Percentiles rank a stretch among this genome's conserved stretches.
Conservation (phyloP, 441 rosid genomes). For the Populus hybrid region DNA sequence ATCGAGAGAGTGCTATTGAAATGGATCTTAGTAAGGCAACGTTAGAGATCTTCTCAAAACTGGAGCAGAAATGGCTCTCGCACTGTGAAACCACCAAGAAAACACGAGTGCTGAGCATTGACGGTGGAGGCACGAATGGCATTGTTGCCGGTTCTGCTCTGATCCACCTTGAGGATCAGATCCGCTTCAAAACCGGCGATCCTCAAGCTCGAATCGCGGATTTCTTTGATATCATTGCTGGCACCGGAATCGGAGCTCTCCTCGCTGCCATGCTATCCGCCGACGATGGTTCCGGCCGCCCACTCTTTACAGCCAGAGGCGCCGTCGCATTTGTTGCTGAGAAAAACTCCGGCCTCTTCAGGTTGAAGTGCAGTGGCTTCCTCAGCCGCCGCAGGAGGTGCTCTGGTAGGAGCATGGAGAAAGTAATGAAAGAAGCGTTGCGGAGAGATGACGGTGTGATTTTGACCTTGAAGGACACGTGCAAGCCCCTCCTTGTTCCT, state of each 20-base stretch:
- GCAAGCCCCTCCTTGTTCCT: slow-evolving; percentile 91
- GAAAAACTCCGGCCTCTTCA: slow-evolving; percentile 59
- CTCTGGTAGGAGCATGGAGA: slow-evolving; percentile 75
- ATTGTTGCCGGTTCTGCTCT: slow-evolving; percentile 65
- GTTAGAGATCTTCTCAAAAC: slow-evolving; percentile 81
- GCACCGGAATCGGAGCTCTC: slow-evolving; percentile 79
- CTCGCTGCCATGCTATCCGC: slow-evolving; percentile 76
- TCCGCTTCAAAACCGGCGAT: slow-evolving; percentile 68
- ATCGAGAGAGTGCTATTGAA: neutral
- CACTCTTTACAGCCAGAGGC: slow-evolving; percentile 65
- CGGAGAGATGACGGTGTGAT: slow-evolving; percentile 57
- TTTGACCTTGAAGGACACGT: slow-evolving; percentile 76
- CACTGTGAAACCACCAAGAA: slow-evolving; percentile 64
- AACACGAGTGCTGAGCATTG: slow-evolving; percentile 80
- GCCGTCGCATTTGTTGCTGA: slow-evolving; percentile 44
- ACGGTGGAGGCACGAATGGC: slow-evolving; percentile 78
- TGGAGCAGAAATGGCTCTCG: slow-evolving; percentile 89
- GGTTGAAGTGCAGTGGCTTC: slow-evolving; percentile 30
- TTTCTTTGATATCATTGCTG: slow-evolving; percentile 82
- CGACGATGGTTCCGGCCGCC: slow-evolving; percentile 71
- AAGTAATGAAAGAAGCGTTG: slow-evolving; percentile 53
- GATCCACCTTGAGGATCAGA: slow-evolving; percentile 82
- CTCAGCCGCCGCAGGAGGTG: slow-evolving; percentile 43
- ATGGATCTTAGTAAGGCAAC: slow-evolving; percentile 92
- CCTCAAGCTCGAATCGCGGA: slow-evolving; percentile 68